Percentiles rank a stretch among this genome's conserved stretches.
These are phyloP conservation scores for Trichoderma koningiopsis DNA, from an alignment of 2,329 filamentous ascomycete species.

Conservation along the genomic window DNA sequence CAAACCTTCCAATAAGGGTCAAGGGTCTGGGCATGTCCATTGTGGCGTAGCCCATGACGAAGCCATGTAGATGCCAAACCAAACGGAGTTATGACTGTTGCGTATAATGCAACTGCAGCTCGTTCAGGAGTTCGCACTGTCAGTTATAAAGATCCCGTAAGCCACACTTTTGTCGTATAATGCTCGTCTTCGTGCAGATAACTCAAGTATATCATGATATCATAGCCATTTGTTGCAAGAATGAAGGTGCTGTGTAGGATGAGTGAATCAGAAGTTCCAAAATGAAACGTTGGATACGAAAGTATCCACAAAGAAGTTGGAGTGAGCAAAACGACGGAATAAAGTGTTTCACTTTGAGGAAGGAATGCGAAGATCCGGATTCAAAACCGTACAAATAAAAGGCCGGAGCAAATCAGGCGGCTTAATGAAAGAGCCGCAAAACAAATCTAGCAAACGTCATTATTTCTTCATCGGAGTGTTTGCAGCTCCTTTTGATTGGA, in stretches of 20 bases:
- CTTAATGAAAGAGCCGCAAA: constrained; percentile 3
- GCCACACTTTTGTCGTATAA: not conserved
- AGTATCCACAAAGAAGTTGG: not conserved
- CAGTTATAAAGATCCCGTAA: not conserved
- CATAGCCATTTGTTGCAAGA: not conserved
- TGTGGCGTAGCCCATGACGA: constrained; percentile 3
- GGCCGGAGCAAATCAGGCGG: not conserved
- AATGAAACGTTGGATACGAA: not conserved
- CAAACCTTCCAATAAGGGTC: constrained; percentile 9
- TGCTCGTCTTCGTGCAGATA: too few species aligned
- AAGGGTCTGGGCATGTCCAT: not conserved
- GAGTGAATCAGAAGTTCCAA: not conserved
- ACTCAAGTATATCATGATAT: not conserved
- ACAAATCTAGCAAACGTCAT: constrained; percentile 7
- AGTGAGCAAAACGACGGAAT: not conserved
- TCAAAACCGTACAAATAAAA: not conserved
- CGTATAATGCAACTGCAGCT: not conserved
- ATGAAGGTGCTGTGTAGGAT: not conserved
- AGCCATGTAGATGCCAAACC: constrained; percentile 1
- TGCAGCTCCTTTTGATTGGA: constrained; percentile 11
- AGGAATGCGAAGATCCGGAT: not conserved
- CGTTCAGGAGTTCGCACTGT: not conserved
- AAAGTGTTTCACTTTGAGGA: not conserved
- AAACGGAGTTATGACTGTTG: not conserved
- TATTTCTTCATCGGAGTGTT: not conserved